Evolutionary conservation across 192 early-diverging fungal species (phyloP), one percentile per base, ranked within the genome.

Genomic region (Diversispora epigaea): DNA sequence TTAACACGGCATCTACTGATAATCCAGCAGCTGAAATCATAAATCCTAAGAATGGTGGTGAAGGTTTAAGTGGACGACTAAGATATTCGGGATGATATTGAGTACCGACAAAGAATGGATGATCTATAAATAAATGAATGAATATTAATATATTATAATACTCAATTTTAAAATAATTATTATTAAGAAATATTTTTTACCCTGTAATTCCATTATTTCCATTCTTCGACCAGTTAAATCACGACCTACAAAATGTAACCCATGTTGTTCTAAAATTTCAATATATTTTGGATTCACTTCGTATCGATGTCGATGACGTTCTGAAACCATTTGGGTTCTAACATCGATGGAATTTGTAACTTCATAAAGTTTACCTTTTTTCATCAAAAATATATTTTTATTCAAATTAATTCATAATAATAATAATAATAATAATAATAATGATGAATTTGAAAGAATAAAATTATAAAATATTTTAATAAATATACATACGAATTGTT

Each of bases 51-150:
- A 98, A 99, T 14, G 91, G 86, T 50, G 98, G 94, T 8, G 91
- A 91, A 11, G 98, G 98, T 78, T 86, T 91, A 58, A 98, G 83
- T 4, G 98, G 98, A 46, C 95, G 91, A 46, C 96, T 98, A 64
- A 96, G 85, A 87, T 96, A 97, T 83, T 99, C 98, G 41, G 98
- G 98, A 76, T 99, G 98, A 80, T 91, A 98, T 88, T 99, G 98
- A 25, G 87, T 89, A 64, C 89, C 98, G 43, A 99, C 91, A 86
- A 91, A 99, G 84, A 89, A 99, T 14, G 96, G 95, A 80, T 99
- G 98, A 68, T 89, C 88, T 32, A 77, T 58, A 40, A 80, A 68
- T 32, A 9, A 44, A 47, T 21, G 25, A n/a, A 62, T 4, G 12
- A 61, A 49, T 14, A 57, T 52, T 44, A 22, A 47, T 15, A 7